These are phyloP conservation scores for Penicillium griseofulvum DNA, from an alignment of 2,329 filamentous ascomycete species.

Conservation along the genomic window DNA sequence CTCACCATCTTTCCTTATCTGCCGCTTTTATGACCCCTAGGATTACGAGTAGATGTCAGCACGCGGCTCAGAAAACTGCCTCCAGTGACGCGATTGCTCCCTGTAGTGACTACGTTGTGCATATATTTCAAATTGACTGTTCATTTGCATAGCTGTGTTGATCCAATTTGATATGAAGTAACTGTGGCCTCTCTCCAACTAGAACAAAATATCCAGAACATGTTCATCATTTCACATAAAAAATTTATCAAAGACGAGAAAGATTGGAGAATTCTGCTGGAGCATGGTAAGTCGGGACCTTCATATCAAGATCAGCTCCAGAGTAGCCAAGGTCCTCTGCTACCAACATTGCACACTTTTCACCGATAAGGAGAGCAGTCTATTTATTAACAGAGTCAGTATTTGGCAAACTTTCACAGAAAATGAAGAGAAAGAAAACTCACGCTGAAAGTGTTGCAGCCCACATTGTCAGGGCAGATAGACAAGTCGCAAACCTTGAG, in stretches of 20 bases:
- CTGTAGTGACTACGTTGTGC: too few species aligned
- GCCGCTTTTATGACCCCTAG: neutral
- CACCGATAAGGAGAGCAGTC: conserved; percentile 71
- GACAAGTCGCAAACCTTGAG: conserved; percentile 74
- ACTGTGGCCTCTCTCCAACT: neutral
- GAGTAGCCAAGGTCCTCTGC: conserved; percentile 74
- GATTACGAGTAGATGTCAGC: neutral
- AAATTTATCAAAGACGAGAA: conserved; percentile 24
- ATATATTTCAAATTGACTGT: neutral
- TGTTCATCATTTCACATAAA: neutral
- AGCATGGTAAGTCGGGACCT: conserved; percentile 63
- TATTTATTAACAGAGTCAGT: conserved; percentile 30
- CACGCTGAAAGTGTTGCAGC: conserved; percentile 60
- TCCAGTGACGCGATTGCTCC: too few species aligned
- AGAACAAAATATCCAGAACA: neutral
- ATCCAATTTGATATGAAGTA: neutral
- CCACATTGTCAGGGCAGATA: conserved; percentile 77
- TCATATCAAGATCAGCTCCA: conserved; percentile 73
- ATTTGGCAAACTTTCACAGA: neutral
- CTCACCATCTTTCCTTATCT: neutral
- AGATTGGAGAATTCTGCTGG: conserved; percentile 40
- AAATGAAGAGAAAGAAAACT: conserved; percentile 8
- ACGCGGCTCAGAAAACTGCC: neutral
- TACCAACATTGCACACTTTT: conserved; percentile 68
- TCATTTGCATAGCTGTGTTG: neutral